These are phyloP conservation scores for Schizosaccharomyces japonicus DNA, from an alignment of 805 yeast genomes.

Conservation along the genomic window DNA sequence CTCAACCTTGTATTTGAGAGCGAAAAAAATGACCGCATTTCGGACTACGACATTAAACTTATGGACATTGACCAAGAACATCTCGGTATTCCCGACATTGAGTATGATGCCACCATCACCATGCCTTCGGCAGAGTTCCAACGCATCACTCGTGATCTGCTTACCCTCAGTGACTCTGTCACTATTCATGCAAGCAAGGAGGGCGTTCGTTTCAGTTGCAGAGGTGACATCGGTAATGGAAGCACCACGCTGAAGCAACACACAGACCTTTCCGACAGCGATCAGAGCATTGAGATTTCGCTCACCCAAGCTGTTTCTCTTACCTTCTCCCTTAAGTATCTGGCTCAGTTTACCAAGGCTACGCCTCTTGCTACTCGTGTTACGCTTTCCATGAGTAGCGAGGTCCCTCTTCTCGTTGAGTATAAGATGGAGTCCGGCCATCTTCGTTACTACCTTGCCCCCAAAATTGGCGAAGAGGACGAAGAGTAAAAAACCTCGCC, in stretches of 20 bases:
- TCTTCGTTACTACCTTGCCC: constrained; percentile 87
- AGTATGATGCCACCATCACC: constrained; percentile 60
- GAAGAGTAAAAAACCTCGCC: not conserved
- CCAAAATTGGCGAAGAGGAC: constrained; percentile 74
- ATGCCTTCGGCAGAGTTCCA: constrained; percentile 78
- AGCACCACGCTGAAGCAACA: constrained; percentile 64
- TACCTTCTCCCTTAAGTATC: constrained; percentile 76
- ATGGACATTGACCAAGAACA: constrained; percentile 94
- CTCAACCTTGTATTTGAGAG: constrained; percentile 74
- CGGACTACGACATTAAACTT: constrained; percentile 73
- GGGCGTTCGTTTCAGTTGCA: constrained; percentile 67
- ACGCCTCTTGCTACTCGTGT: constrained; percentile 52
- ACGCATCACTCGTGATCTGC: constrained; percentile 70
- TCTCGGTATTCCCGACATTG: constrained; percentile 81
- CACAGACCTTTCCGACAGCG: constrained; percentile 60
- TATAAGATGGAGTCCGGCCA: constrained; percentile 78
- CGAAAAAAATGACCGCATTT: constrained; percentile 65
- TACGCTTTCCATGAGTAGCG: constrained; percentile 66
- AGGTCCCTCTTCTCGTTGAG: constrained; percentile 84
- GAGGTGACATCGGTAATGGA: constrained; percentile 82
- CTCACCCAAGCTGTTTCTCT: constrained; percentile 69
- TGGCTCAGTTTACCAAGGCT: constrained; percentile 79
- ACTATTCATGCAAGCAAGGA: constrained; percentile 74
- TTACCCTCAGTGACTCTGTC: constrained; percentile 66
- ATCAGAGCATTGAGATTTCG: constrained; percentile 47